Percentiles rank a stretch among this genome's conserved stretches.
These are phyloP conservation scores for Aciculosporium take DNA, from an alignment of 2,329 filamentous ascomycete genomes.

Conservation along the genomic window DNA sequence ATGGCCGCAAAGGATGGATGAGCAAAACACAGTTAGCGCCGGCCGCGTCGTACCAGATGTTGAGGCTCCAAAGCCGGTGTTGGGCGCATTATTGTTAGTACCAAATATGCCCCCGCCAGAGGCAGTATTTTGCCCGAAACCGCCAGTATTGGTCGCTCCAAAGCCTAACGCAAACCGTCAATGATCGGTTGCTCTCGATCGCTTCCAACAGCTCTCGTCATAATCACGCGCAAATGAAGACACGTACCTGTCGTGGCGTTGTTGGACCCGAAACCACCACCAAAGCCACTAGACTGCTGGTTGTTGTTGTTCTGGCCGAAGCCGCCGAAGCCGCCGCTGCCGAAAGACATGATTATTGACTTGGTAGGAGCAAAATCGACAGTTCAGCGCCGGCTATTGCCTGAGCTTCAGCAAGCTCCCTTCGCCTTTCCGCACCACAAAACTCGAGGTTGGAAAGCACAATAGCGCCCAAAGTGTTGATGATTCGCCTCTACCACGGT, in stretches of 20 bases:
- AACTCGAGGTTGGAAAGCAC: not conserved
- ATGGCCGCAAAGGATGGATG: not conserved
- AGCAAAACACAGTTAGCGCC: not conserved
- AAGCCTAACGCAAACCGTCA: constrained; percentile 17
- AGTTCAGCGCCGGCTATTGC: not conserved
- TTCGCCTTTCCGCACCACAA: not conserved
- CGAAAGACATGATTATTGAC: constrained; percentile 37
- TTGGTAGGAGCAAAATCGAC: constrained; percentile 2
- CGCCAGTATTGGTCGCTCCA: constrained; percentile 18
- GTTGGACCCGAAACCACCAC: constrained; percentile 40
- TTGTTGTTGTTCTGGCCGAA: constrained; percentile 42
- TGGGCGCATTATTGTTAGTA: constrained; percentile 13
- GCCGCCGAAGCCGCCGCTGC: constrained; percentile 37
- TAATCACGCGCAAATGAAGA: constrained; percentile 1
- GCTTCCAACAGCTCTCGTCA: constrained; percentile 2
- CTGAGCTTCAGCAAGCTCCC: not conserved
- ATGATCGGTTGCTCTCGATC: constrained; percentile 8
- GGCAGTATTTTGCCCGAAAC: constrained; percentile 29
- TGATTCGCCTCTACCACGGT: not conserved
- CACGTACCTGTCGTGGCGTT: constrained; percentile 38
- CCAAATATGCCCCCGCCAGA: constrained; percentile 32
- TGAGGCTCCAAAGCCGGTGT: constrained; percentile 22
- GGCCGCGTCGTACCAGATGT: constrained; percentile 16
- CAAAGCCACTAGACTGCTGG: constrained; percentile 30
- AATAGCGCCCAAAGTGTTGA: not conserved